A percentile compares a stretch with the other conserved stretches of the same genome.
phyloP scores from a whole-genome alignment of 805 yeast species.

The Candida wancherniae region DNA sequence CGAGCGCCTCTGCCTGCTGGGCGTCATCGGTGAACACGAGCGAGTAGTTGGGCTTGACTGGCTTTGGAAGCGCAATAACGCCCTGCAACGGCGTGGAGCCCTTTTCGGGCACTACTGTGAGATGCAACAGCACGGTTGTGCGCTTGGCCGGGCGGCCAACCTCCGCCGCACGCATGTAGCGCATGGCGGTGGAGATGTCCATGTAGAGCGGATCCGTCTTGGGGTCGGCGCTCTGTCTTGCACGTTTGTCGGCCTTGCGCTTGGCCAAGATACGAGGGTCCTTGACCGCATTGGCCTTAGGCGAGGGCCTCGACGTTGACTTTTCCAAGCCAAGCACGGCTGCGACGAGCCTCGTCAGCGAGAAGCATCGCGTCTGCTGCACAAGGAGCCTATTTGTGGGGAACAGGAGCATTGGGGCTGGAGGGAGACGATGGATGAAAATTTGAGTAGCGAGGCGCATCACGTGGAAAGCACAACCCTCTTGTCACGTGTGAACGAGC shows the following conservation, averaged over 20 bases:
- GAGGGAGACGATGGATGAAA: too few relatives aligned
- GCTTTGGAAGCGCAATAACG: conserved; percentile 64
- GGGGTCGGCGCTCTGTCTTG: conserved; percentile 27
- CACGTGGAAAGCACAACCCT: too few relatives aligned
- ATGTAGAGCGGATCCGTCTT: conserved; percentile 57
- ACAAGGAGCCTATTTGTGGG: too few relatives aligned
- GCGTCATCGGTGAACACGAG: conserved; percentile 63
- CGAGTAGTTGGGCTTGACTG: conserved; percentile 60
- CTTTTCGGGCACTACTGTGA: conserved; percentile 63
- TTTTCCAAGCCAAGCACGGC: not conserved
- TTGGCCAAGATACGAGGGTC: conserved; percentile 14
- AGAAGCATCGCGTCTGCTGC: too few relatives aligned
- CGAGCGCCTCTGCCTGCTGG: conserved; percentile 49
- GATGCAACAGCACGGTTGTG: conserved; percentile 59
- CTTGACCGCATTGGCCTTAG: conserved; percentile 13
- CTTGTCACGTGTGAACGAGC: too few relatives aligned
- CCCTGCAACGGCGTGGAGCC: conserved; percentile 78
- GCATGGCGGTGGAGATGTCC: conserved; percentile 67
- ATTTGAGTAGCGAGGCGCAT: too few relatives aligned
- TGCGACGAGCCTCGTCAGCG: too few relatives aligned
- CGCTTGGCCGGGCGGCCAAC: conserved; percentile 76
- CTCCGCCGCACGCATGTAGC: conserved; percentile 82
- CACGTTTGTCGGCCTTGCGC: conserved; percentile 11
- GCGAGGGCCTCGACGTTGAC: conserved; percentile 11
- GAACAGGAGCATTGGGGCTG: too few relatives aligned